Base-by-base conservation (phyloP, 768 basidiomycete species). In the Terana coerulea region DNA sequence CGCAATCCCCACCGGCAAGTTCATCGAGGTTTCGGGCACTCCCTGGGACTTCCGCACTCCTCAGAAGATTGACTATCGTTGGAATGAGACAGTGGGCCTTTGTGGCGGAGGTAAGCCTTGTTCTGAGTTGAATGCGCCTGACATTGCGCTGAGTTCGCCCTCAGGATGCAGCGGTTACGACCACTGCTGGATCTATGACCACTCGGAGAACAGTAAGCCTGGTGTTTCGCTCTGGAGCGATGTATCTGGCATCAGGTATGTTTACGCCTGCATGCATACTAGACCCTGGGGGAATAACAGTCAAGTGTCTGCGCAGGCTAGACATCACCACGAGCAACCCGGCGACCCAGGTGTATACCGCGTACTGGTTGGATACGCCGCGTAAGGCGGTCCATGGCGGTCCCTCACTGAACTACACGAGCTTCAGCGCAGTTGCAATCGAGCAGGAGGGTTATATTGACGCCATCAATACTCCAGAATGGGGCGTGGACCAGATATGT, bases 391-490 rank as follows among this genome's bases (percentile, higher is more conserved):
- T 72, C 11, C 80, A 80, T 45, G 79, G 78, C 4, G 79, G 78
- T 0, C 72, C 77, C 1, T 59, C 59, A 5, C 53, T 68, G 14
- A 69, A 64, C 12, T 80, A 79, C 59, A 67, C 66, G 2, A 64
- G 58, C 30, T 74, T 66, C 57, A 67, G 72, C 36, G 77, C 75
- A 0, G 71, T 80, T 14, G 79, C 76, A 0, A 73, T 81, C 46
- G 79, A 80, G 57, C 78, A 78, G 55, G 69, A 78, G 57, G 76
- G 77, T 7, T 76, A 75, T 54, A 67, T 80, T 37, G 79, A 75
- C 59, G 79, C 78, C 10, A 78, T 81, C 47, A 78, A 81, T 53
- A 77, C 73, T 4, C 79, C 79, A 0, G 73, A 80, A 60, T 81
- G 76, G 76, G 64, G 66, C 15, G 68, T 78, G 2, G 72, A 80